phyloP scores from a whole-genome alignment of 371 early-diverging fungal species.

The Zychaea mexicana region DNA sequence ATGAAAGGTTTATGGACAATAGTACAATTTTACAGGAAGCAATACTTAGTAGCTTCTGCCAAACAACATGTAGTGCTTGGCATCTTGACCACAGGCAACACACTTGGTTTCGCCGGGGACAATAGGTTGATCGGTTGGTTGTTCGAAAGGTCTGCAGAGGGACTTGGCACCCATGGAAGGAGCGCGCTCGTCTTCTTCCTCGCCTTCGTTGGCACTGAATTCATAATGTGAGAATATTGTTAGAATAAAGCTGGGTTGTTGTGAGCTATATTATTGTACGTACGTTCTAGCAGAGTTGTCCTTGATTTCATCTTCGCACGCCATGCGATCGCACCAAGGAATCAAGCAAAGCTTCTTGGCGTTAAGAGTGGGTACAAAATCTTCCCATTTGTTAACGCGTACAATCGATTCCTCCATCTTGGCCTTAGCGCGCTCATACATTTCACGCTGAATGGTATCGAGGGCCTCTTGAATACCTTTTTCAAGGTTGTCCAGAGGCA shows the following conservation, averaged over 20 bases:
- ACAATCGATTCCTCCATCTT: constrained; percentile 81
- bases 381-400: constrained; percentile 85
- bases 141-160: constrained; percentile 97
- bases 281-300: constrained; percentile 81
- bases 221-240: background rate
- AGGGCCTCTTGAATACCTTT: constrained; percentile 67
- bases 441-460: constrained; percentile 88
- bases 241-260: no score
- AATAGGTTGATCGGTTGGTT: constrained; percentile 81
- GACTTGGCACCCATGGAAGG: constrained; percentile 99
- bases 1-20: constrained; percentile 5
- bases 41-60: constrained; percentile 87
- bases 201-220: constrained; percentile 58
- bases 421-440: constrained; percentile 90
- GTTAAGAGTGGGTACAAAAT: constrained; percentile 91
- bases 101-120: constrained; percentile 82
- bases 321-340: constrained; percentile 96
- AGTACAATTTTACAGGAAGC: constrained; percentile 4
- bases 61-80: constrained; percentile 86
- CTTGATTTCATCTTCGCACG: constrained; percentile 98
- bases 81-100: constrained; percentile 79
- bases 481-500: constrained; percentile 70
- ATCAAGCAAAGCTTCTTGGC: constrained; percentile 88
- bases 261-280: no score
- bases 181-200: constrained; percentile 92